Evolutionary conservation across 805 yeast species (phyloP), one percentile per base, ranked within the genome.

Genomic region (Candida methanosorbosa): DNA sequence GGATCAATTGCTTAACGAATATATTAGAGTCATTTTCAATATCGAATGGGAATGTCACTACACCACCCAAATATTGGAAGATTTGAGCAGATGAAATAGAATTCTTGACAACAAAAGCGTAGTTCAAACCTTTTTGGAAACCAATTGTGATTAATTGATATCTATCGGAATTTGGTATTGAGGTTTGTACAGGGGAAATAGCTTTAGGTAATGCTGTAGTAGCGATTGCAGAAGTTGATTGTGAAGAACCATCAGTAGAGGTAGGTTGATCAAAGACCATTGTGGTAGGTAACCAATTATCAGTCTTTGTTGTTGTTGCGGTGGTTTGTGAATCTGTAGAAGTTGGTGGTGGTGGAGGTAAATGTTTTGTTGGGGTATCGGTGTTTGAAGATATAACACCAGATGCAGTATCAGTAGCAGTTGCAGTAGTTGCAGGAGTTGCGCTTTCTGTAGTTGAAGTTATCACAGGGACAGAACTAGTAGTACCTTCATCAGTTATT

Each of bases 51-150:
- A 59, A 70, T 1, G 66, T 59, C 38, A 90, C 63, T 13, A 81
- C 82, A 25, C 57, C 57, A n/a, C 97, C 97, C 49, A 92, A 68
- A 56, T 78, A 87, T 49, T 81, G 75, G 60, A 85, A 81, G 32
- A 85, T 80, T 59, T 84, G 94, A 4, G 95, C 92, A 12, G 88
- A 81, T 2, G 92, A 69, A 33, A 80, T 59, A 1, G 90, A 70
- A 54, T 79, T 74, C 38, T 68, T 59, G 29, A 81, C 94, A 39
- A 85, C 84, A 54, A 82, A 85, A 32, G 85, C 84, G 59, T 88
- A 90, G 57, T 86, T 87, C 58, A 87, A 72, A 3, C 79, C 73
- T 38, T 75, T 59, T 48, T 78, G 76, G 66, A 90, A 90, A 4
- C 94, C 95, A 51, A 87, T 62, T 32, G 81, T 77, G 35, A 87